These are phyloP conservation scores for Crepidotus variabilis DNA, from an alignment of 768 basidiomycete species.

Conservation along the genomic window DNA sequence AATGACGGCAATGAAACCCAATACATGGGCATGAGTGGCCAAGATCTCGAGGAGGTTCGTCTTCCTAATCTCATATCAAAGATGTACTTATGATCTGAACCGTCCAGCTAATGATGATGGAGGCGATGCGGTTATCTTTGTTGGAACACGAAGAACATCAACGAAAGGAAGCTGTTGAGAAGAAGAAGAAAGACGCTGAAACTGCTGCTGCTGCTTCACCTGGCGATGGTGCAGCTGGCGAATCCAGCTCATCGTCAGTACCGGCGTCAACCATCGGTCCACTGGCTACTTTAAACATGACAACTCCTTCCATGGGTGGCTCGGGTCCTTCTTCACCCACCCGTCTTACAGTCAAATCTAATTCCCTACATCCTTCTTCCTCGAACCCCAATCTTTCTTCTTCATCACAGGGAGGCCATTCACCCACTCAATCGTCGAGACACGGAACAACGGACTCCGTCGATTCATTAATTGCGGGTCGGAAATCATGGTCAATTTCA, in stretches of 20 bases:
- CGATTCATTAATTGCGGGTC: slow-evolving; percentile 18
- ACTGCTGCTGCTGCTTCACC: slow-evolving; percentile 32
- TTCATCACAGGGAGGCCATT: slow-evolving; percentile 20
- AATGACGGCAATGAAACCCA: slow-evolving; percentile 61
- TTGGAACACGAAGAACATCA: slow-evolving; percentile 95
- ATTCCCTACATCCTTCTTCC: background rate
- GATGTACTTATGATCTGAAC: slow-evolving; percentile 1
- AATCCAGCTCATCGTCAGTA: slow-evolving; percentile 14
- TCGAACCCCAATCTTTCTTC: slow-evolving; percentile 10
- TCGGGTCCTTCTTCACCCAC: background rate
- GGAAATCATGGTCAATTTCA: slow-evolving; percentile 31
- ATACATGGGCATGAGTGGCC: slow-evolving; percentile 74
- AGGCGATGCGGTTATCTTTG: slow-evolving; percentile 94
- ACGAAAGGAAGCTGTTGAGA: slow-evolving; percentile 68
- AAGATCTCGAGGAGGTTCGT: slow-evolving; percentile 88
- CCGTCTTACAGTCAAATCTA: background rate
- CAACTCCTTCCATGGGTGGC: background rate
- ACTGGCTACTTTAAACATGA: background rate
- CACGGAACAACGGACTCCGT: slow-evolving; percentile 19
- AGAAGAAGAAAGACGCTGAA: slow-evolving; percentile 46
- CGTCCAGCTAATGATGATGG: slow-evolving; percentile 92
- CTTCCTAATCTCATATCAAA: slow-evolving; percentile 1
- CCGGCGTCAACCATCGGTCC: background rate
- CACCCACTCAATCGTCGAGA: slow-evolving; percentile 11
- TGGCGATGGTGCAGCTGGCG: slow-evolving; percentile 11